phyloP scores from a whole-genome alignment of 331 rosid species.

The Quercus tomentella region DNA sequence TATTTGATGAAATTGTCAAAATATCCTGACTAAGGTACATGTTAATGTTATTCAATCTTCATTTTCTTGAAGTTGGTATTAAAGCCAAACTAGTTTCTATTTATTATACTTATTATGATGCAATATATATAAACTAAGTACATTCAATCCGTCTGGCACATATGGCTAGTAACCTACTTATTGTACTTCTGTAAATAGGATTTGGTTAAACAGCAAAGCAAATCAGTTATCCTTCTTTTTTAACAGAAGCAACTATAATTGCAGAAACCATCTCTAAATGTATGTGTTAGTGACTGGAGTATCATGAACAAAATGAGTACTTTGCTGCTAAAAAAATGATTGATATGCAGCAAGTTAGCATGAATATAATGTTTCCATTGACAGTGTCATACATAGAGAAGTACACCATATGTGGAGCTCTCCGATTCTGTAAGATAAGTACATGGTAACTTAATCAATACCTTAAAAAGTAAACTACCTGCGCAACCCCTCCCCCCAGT shows the following conservation, averaged over 20 bases:
- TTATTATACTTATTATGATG: too few relatives aligned
- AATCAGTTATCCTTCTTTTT: not conserved
- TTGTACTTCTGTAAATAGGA: not conserved
- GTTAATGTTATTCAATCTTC: not conserved
- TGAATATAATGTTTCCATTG: not conserved
- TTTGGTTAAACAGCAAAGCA: not conserved
- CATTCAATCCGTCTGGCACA: too few relatives aligned
- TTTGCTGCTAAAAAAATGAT: not conserved
- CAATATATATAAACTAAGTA: too few relatives aligned
- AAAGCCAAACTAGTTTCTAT: not conserved
- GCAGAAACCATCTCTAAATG: not conserved
- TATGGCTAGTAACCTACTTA: too few relatives aligned
- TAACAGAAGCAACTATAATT: not conserved
- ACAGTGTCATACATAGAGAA: not conserved
- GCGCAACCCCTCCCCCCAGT: too few relatives aligned
- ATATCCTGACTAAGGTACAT: not conserved
- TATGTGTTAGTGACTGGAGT: not conserved
- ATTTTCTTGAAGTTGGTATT: not conserved
- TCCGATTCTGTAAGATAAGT: too few relatives aligned
- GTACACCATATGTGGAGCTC: not conserved
- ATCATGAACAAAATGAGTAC: not conserved
- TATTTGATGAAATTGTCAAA: conserved; percentile 6
- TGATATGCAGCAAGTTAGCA: not conserved
- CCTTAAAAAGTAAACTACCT: too few relatives aligned
- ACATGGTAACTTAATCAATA: too few relatives aligned